Percentiles rank a stretch among this genome's conserved stretches.
phyloP scores from a whole-genome alignment of 768 basidiomycete species.

The Boletus bicolor region DNA sequence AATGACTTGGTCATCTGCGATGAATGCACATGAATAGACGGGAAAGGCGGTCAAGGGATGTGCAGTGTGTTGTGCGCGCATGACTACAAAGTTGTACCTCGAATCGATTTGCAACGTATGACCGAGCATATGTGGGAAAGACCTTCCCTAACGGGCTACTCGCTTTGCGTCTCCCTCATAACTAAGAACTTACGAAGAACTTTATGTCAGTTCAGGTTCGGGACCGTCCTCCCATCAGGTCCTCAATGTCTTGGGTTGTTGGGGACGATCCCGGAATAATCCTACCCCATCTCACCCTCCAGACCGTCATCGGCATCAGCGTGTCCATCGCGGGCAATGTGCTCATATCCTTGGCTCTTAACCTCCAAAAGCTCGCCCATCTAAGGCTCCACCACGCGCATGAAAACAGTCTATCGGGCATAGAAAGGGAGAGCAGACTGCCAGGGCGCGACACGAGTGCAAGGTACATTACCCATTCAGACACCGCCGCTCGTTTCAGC shows the following conservation, averaged over 20 bases:
- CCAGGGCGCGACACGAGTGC: not conserved
- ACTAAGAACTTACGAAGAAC: too few relatives aligned
- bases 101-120: not conserved
- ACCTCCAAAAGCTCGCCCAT: conserved; percentile 91
- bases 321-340: conserved; percentile 84
- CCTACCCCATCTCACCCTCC: conserved; percentile 53
- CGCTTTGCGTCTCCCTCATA: not conserved
- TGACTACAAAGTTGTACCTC: conserved; percentile 27
- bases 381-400: conserved; percentile 51
- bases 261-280: conserved; percentile 31
- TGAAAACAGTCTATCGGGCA: conserved; percentile 16
- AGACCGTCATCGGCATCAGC: conserved; percentile 71
- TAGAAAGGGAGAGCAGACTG: conserved; percentile 14
- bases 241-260: conserved; percentile 16
- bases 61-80: conserved; percentile 77
- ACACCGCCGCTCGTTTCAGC: not conserved
- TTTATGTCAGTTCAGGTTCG: not conserved
- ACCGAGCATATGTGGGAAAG: conserved; percentile 16
- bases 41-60: conserved; percentile 84
- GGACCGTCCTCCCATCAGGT: not conserved
- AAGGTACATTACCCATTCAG: not conserved
- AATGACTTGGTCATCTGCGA: conserved; percentile 66
- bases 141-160: conserved; percentile 9
- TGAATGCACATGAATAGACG: conserved; percentile 82
- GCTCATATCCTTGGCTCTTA: conserved; percentile 86